Base-by-base conservation (phyloP, 768 basidiomycete genomes). In the Boletellus ananas region DNA sequence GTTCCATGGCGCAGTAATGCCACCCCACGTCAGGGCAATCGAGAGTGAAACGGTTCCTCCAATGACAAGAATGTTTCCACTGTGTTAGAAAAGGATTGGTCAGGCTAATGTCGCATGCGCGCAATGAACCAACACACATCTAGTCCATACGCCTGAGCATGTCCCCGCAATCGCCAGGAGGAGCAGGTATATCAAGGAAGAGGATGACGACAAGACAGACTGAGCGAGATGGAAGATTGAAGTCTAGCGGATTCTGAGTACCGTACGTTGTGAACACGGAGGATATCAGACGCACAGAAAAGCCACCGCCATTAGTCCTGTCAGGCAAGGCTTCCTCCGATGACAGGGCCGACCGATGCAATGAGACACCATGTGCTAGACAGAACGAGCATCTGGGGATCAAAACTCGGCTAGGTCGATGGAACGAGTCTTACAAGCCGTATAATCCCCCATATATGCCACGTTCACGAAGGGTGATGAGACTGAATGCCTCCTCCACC, bases 11-110 rank as follows among this genome's bases (percentile, higher is more conserved):
- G 66, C 74, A 3, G 58, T 54, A 6, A 68, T 61, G 6, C 79
- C 79, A 2, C 72, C 79, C 75, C 70, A 72, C 9, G 74, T 70
- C 42, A 74, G 48, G 13, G 61, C 70, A 34, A 74, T 57, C 8
- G 63, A 58, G 20, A 51, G 50, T 23, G 66, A 57, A 4, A 62
- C 58, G 1, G 68, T 67, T 23, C 63, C 61, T 1, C 55, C 49
- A 31, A 69, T 67, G 14, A 75, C 50, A 6, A 73, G 38, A 3
- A 64, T 11, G 37, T 72, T 74, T 7, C 73, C 71, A 18, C 76
- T 74, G 34, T 4, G 23, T 34, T 3, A 25, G 16, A 9, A 25
- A 17, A 57, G 34, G 27, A 13, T 1, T 11, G n/a, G 25, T 47
- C 18, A 58, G 29, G 18, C 21, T 4, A n/a, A 36, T 10, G 29